A percentile compares a stretch with the other conserved stretches of the same genome.
Evolutionary conservation across 2,329 filamentous ascomycete species (phyloP).

Genomic region (Ramularia endophylla): DNA sequence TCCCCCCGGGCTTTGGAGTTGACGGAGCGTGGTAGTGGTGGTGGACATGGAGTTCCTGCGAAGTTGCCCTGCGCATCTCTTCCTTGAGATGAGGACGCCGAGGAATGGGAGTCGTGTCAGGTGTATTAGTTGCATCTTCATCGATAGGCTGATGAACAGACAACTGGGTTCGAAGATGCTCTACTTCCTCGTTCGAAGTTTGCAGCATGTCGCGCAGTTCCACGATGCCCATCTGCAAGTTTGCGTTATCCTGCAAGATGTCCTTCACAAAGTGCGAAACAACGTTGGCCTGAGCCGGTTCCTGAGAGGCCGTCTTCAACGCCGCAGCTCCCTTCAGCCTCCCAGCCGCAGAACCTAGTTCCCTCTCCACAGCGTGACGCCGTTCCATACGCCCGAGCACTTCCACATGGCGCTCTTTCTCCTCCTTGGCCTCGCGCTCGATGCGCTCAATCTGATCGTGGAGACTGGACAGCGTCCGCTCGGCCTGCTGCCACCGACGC

Average conservation of each 20-base stretch:
- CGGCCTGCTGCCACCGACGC: slow-evolving; percentile 78
- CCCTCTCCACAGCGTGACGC: slow-evolving; percentile 72
- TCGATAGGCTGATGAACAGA: slow-evolving; percentile 67
- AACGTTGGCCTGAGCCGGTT: slow-evolving; percentile 58
- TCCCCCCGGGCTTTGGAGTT: slow-evolving; percentile 30
- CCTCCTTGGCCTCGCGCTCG: slow-evolving; percentile 73
- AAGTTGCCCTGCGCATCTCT: slow-evolving; percentile 58
- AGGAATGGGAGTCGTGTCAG: slow-evolving; percentile 5
- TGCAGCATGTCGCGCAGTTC: slow-evolving; percentile 87
- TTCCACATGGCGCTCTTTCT: slow-evolving; percentile 75
- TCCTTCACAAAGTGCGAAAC: slow-evolving; percentile 97
- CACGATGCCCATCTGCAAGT: slow-evolving; percentile 82
- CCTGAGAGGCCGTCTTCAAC: slow-evolving; percentile 56
- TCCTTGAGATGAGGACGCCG: slow-evolving; percentile 51
- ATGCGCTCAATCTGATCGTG: slow-evolving; percentile 86
- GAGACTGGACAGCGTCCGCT: slow-evolving; percentile 69
- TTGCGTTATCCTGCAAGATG: slow-evolving; percentile 91
- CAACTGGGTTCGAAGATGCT: slow-evolving; percentile 75
- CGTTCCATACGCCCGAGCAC: slow-evolving; percentile 78
- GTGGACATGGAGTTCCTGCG: slow-evolving; percentile 83
- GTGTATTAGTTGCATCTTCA: slow-evolving; percentile 26
- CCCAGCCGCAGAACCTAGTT: slow-evolving; percentile 72
- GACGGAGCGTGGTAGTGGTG: slow-evolving; percentile 76
- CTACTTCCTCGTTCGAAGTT: slow-evolving; percentile 90
- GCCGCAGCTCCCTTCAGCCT: slow-evolving; percentile 77